Conservation (phyloP, 1,284 basidiomycete genomes). For the Ganoderma leucocontextum region DNA sequence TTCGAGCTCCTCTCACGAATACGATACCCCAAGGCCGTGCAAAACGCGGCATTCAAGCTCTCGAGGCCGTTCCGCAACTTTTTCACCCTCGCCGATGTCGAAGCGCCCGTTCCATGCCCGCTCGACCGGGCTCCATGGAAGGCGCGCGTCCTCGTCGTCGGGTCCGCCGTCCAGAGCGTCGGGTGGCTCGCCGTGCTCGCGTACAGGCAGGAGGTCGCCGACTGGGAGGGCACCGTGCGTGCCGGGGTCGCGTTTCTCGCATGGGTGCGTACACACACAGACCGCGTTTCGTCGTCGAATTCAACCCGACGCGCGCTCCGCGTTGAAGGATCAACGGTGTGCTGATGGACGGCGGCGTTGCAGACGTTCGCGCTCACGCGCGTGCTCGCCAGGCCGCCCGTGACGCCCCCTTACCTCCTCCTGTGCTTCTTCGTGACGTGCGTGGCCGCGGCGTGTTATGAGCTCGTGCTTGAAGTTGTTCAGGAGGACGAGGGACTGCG, state of each 20-base stretch:
- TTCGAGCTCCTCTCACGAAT: conserved; percentile 42
- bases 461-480: conserved; percentile 42
- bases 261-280: conserved; percentile 37
- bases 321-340: neutral
- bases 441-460: conserved; percentile 45
- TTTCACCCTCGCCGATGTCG: conserved; percentile 58
- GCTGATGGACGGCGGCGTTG: conserved; percentile 6
- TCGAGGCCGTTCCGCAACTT: conserved; percentile 61
- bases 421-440: conserved; percentile 53
- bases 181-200: conserved; percentile 46
- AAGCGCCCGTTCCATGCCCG: conserved; percentile 46
- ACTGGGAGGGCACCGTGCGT: conserved; percentile 25
- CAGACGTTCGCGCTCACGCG: conserved; percentile 56
- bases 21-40: conserved; percentile 42
- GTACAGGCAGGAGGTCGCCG: conserved; percentile 42
- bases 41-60: conserved; percentile 40
- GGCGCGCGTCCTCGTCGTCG: conserved; percentile 44
- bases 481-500: conserved; percentile 22
- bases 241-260: conserved; percentile 34
- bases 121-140: conserved; percentile 43
- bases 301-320: conserved; percentile 5
- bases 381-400: conserved; percentile 49
- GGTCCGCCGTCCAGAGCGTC: conserved; percentile 47
- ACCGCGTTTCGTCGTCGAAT: neutral
- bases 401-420: conserved; percentile 61